Evolutionary conservation across 108 stramenopile species (phyloP), one percentile per base, ranked within the genome.

Genomic region (Fistulifera pelliculosa): DNA sequence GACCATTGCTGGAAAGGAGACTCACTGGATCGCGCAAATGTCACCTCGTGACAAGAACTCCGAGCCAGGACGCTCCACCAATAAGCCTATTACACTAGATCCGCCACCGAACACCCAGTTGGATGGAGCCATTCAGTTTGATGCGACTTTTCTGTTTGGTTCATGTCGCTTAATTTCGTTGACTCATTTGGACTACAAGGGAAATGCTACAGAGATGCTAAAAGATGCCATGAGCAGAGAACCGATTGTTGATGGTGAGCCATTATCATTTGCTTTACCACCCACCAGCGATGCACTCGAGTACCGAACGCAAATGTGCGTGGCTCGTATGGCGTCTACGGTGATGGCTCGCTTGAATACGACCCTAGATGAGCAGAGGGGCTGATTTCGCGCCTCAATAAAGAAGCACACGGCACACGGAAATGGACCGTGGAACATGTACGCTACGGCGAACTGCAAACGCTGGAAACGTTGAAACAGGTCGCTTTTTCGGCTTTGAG

Each of bases 121-220:
- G 31, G 31, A 35, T 8, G 31, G 31, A 35, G 49, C 25, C 12
- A 51, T 83, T 41, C 56, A 69, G 4, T 41, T 87, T 31, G 59
- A 87, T 56, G 61, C 69, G 12, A 56, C 58, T 10, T 52, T 41
- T 23, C 48, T 87, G 38, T 49, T 91, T 43, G 62, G 80, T 4
- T 79, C 81, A 11, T 91, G 90, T 56, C 81, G 90, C 4, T 53
- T 91, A 19, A 64, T 91, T 8, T 74, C 75, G 25, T 57, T 91
- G 47, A 81, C 60, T 6, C 50, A 54, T 6, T 53, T 66, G 15
- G 90, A 91, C 56, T 79, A 71, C 25, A 66, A 73, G 13, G 79
- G 83, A 1, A 56, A 60, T 0, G 83, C 85, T 19, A 71, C 79
- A 1, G 25, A 59, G n/a, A 41, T 69, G 21, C 63, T 90, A 17